These are phyloP conservation scores for Penicillium palitans DNA, from an alignment of 2,329 filamentous ascomycete genomes.

Conservation along the genomic window DNA sequence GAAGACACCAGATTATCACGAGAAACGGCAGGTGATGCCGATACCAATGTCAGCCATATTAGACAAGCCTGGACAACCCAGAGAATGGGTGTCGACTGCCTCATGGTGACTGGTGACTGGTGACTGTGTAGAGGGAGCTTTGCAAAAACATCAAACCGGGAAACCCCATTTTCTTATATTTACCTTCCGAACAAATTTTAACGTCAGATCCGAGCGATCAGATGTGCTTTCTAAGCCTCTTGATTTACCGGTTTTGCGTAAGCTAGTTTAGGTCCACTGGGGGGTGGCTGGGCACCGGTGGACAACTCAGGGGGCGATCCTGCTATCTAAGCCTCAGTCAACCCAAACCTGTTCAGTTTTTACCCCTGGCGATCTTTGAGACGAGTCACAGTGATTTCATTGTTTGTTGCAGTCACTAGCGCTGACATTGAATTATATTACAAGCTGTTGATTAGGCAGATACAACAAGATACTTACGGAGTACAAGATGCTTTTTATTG, in stretches of 20 bases:
- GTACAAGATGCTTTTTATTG: background rate
- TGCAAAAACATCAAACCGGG: background rate
- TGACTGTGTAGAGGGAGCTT: background rate
- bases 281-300: background rate
- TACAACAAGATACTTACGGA: too few relatives aligned
- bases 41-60: slow-evolving; percentile 5
- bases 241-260: background rate
- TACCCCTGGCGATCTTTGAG: background rate
- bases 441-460: background rate
- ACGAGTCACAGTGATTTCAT: background rate
- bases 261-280: background rate
- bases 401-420: background rate
- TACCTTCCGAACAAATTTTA: background rate
- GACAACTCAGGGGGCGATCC: background rate
- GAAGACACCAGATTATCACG: background rate
- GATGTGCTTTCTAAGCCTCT: background rate
- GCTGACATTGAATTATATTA: background rate
- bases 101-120: slow-evolving; percentile 2
- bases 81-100: slow-evolving; percentile 6
- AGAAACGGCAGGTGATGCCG: background rate
- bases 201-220: slow-evolving; percentile 3
- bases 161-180: slow-evolving; percentile 3
- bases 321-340: slow-evolving; percentile 5
- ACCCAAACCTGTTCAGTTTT: background rate
- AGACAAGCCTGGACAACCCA: slow-evolving; percentile 12